These are phyloP conservation scores for Cercophora sp. DNA, from an alignment of 495 filamentous ascomycete genomes.

Conservation along the genomic window DNA sequence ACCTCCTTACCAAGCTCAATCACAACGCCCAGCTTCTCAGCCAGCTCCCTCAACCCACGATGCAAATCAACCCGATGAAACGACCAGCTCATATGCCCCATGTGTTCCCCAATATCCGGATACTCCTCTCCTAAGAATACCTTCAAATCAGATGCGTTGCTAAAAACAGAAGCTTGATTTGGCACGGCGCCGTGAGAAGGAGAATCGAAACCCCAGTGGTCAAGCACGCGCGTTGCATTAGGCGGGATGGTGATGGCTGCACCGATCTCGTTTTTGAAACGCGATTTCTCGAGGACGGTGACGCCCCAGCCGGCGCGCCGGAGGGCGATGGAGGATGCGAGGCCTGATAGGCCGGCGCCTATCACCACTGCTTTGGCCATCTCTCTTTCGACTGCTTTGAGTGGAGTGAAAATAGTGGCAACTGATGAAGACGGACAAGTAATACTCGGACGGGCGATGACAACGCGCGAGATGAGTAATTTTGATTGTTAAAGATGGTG, in stretches of 20 bases:
- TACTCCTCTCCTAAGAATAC: slow-evolving; percentile 24
- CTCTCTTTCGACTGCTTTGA: too few species aligned
- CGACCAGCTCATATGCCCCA: slow-evolving; percentile 23
- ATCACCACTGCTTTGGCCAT: slow-evolving; percentile 31
- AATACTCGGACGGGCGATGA: too few species aligned
- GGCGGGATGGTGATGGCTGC: slow-evolving; percentile 52
- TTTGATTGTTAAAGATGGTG: too few species aligned
- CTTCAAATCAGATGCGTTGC: slow-evolving; percentile 26
- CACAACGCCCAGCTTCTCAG: slow-evolving; percentile 25
- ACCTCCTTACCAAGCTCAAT: slow-evolving; percentile 30
- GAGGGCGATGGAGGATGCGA: slow-evolving; percentile 45
- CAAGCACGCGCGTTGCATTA: slow-evolving; percentile 46
- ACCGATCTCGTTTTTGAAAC: slow-evolving; percentile 51
- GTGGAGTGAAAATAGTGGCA: too few species aligned
- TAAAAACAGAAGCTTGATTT: slow-evolving; percentile 26
- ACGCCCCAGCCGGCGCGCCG: slow-evolving; percentile 48
- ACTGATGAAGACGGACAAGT: too few species aligned
- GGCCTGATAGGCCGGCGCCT: slow-evolving; percentile 30
- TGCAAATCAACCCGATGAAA: slow-evolving; percentile 58
- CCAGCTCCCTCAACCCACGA: slow-evolving; percentile 37
- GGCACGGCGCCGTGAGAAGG: slow-evolving; percentile 28
- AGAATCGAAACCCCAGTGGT: slow-evolving; percentile 45
- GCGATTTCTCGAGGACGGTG: slow-evolving; percentile 48
- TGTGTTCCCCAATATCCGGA: slow-evolving; percentile 26
- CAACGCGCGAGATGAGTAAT: too few species aligned